phyloP scores from a whole-genome alignment of 2,329 filamentous ascomycete species.

The Pseudophaeomoniella oleicola region DNA sequence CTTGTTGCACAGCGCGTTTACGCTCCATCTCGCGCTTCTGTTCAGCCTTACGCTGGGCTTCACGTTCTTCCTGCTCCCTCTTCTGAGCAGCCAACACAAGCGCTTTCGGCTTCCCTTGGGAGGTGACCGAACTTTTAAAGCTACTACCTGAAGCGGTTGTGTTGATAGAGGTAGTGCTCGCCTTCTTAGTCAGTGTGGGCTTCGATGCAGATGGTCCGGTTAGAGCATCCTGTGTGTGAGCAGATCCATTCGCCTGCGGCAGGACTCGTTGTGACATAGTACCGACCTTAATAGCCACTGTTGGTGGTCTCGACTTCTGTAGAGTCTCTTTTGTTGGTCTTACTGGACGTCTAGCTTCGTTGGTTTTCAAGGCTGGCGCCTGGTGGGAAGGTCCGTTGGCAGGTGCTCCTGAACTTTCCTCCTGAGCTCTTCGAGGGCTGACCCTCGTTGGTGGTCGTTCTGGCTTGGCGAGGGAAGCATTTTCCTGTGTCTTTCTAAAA shows the following conservation, averaged over 20 bases:
- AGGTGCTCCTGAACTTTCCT: slow-evolving; percentile 3
- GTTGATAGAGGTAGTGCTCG: slow-evolving; percentile 52
- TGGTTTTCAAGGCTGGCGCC: slow-evolving; percentile 17
- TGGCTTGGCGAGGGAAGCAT: slow-evolving; percentile 18
- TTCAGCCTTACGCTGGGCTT: slow-evolving; percentile 63
- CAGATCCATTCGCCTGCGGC: neutral
- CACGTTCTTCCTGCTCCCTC: slow-evolving; percentile 68
- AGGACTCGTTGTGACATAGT: slow-evolving; percentile 29
- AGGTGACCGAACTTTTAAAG: slow-evolving; percentile 51
- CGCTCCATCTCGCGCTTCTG: slow-evolving; percentile 70
- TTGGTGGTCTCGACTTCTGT: slow-evolving; percentile 30
- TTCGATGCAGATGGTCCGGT: slow-evolving; percentile 33
- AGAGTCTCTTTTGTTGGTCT: slow-evolving; percentile 27
- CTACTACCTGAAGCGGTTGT: slow-evolving; percentile 36
- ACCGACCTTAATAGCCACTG: slow-evolving; percentile 34
- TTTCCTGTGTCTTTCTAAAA: slow-evolving; percentile 18
- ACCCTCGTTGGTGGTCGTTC: slow-evolving; percentile 12
- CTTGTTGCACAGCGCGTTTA: slow-evolving; percentile 50
- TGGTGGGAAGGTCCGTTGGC: slow-evolving; percentile 13
- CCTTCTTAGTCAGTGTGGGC: slow-evolving; percentile 42
- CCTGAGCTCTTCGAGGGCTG: slow-evolving; percentile 10
- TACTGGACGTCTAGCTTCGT: slow-evolving; percentile 24
- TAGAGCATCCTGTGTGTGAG: neutral
- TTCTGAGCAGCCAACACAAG: slow-evolving; percentile 64
- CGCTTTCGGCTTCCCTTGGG: slow-evolving; percentile 52